Evolutionary conservation across 306 rosid genomes (phyloP), one percentile per base, ranked within the genome.

Genomic region (Trifolium pratense): DNA sequence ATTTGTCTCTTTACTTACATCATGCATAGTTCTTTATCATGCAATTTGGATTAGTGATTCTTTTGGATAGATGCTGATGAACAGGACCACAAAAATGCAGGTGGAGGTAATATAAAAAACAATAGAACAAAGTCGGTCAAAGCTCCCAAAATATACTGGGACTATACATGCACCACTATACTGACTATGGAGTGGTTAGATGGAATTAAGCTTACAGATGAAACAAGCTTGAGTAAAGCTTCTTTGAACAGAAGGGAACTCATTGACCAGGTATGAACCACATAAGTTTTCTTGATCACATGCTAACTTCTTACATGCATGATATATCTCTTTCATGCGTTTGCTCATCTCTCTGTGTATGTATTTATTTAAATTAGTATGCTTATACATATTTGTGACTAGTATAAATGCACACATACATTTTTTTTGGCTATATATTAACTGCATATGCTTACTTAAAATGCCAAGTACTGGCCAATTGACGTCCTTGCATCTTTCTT

Each of bases 121-220:
- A 64, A 56, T 55, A 73, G 51, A 74, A 78, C 64, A 20, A 83
- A 79, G 52, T 46, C 73, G 32, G 53, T 94, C 79, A 91, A 87
- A 83, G 99, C 90, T 73, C 97, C 99, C 69, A 94, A 91, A 87
- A 94, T 94, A 83, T 94, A 84, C 68, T 94, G 99, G 99, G 84
- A 87, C 61, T 60, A 83, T 74, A 91, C 95, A 11, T 71, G 87
- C 68, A 66, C 86, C 39, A 90, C 93, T 52, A 85, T 94, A 82
- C 89, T 94, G 79, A 94, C 99, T 32, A 94, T 91, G 99, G 99
- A 94, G 75, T 94, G 99, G 97, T 39, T 94, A 56, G 95, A 94
- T 82, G 97, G 97, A 68, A 91, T 94, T 68, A 94, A 94, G 90
- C 96, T 94, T 74, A 91, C 99, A 6, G 96, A 94, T 86, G 93